Evolutionary conservation across 805 yeast species (phyloP), one percentile per base, ranked within the genome.

Genomic region (Deakozyma indianensis): DNA sequence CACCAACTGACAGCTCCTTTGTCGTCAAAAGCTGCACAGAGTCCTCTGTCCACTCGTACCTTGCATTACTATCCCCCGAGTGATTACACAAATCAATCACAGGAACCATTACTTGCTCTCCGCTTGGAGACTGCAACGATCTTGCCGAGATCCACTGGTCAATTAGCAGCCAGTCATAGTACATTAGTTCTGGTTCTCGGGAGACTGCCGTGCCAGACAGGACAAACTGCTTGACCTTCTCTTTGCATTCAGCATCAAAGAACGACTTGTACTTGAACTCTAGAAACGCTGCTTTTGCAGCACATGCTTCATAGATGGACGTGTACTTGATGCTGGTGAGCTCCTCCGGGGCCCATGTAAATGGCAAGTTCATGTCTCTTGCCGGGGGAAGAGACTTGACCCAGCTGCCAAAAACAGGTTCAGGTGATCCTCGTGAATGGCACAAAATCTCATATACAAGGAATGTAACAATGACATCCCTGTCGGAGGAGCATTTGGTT

Each of bases 21-120:
- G 50, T 41, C 5, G 48, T 43, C 22, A 50, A 45, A 11, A 47
- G 46, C 35, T 50, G 50, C 27, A 41, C 42, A 22, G 49, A 48
- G 21, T 44, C 50, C 7, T 45, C 46, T 4, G 29, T 45, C 47
- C 62, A 61, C 14, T 71, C 69, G 50, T 67, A 71, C 11, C 59
- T 47, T 16, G 63, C 58, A 40, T 59, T 61, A n/a, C 58, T 51
- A 25, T 14, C 28, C 28, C 45, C 46, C 15, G 50, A 32, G 50
- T 75, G 80, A 55, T 75, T 75, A 22, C 69, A 76, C 53, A 73
- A 67, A 53, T 76, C 82, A 2, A 76, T 53, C 3, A 73, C 51
- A 0, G 82, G 82, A 2, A 75, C 76, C 48, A 77, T 67, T 65
- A 69, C 75, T 47, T 70, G 41, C 41, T 50, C 49, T 4, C 45